Conservation (phyloP, 208 protist species). For the Trichomonas vaginalis region DNA sequence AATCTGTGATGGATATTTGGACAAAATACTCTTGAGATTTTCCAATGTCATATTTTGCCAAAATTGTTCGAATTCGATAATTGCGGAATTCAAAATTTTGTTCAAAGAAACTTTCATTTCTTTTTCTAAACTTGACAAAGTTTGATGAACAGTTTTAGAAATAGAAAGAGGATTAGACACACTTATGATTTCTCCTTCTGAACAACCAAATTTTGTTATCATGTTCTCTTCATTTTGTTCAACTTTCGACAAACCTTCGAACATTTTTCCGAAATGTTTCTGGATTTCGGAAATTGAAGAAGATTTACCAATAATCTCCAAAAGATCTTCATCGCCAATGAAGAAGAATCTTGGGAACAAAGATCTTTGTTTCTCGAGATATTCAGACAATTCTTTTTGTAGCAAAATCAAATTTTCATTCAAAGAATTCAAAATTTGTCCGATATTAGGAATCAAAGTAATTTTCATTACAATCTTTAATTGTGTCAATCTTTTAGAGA, state of each 20-base stretch:
- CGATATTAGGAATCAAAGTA: not conserved
- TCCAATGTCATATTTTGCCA: constrained; percentile 7
- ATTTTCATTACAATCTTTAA: not conserved
- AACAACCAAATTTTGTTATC: constrained; percentile 63
- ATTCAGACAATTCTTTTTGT: constrained; percentile 16
- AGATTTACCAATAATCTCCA: constrained; percentile 91
- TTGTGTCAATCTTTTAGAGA: not conserved
- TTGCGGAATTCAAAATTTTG: not conserved
- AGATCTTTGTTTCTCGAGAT: constrained; percentile 27
- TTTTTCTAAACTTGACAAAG: constrained; percentile 9
- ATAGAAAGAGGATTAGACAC: constrained; percentile 47
- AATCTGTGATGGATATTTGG: constrained; percentile 19
- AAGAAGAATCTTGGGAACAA: constrained; percentile 98
- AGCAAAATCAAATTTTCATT: not conserved
- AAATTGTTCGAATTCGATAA: not conserved
- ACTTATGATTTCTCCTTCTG: constrained; percentile 67
- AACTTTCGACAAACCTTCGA: constrained; percentile 76
- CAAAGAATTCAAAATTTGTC: not conserved
- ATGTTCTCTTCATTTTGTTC: not conserved
- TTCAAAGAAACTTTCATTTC: constrained; percentile 19
- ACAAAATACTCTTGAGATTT: not conserved
- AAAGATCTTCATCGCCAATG: constrained; percentile 95
- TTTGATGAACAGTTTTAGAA: not conserved
- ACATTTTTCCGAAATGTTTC: constrained; percentile 97
- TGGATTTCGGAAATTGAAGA: constrained; percentile 47